Evolutionary conservation across 1,284 basidiomycete genomes (phyloP).

Genomic region (Ceratobasidium sp.): DNA sequence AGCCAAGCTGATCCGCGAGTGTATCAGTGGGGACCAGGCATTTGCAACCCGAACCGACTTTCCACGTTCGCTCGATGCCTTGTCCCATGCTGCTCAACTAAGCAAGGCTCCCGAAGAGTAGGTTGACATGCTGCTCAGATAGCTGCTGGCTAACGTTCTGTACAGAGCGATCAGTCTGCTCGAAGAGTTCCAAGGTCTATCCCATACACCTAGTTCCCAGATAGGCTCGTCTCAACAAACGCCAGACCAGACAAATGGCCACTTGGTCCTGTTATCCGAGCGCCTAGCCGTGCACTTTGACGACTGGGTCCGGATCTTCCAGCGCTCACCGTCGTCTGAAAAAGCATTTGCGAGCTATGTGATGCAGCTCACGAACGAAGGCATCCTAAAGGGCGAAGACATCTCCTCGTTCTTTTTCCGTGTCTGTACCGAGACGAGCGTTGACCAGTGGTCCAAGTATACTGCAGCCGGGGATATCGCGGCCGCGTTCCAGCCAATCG

Average conservation of each 20-base stretch:
- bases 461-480: constrained; percentile 78
- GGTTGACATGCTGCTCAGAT: constrained; percentile 46
- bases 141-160: not conserved
- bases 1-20: constrained; percentile 85
- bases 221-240: constrained; percentile 40
- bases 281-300: constrained; percentile 54
- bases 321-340: constrained; percentile 87
- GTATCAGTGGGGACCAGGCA: constrained; percentile 79
- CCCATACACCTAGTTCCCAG: not conserved
- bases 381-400: constrained; percentile 95
- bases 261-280: constrained; percentile 52
- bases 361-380: constrained; percentile 93
- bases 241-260: constrained; percentile 49
- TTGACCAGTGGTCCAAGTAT: constrained; percentile 90
- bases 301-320: constrained; percentile 95
- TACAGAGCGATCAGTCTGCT: constrained; percentile 64
- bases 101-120: constrained; percentile 84
- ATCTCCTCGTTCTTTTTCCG: constrained; percentile 98
- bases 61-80: constrained; percentile 80
- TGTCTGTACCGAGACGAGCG: constrained; percentile 94
- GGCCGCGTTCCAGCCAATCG: constrained; percentile 88
- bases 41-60: constrained; percentile 81
- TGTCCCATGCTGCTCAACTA: constrained; percentile 73
- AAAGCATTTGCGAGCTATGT: constrained; percentile 98
- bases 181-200: constrained; percentile 63